Evolutionary conservation across 2,329 filamentous ascomycete genomes (phyloP).

Genomic region (Clarireedia monteithiana): DNA sequence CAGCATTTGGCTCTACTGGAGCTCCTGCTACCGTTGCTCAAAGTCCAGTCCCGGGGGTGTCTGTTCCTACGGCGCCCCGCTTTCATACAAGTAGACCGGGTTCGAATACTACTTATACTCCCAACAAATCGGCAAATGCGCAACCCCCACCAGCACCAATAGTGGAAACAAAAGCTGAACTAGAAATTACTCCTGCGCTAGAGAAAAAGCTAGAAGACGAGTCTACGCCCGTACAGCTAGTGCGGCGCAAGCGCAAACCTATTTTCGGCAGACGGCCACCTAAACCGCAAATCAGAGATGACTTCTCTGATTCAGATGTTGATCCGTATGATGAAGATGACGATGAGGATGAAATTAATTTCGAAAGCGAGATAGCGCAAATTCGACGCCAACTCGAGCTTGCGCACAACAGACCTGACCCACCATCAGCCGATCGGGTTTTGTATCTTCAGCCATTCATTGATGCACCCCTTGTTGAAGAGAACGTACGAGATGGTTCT

Average conservation of each 20-base stretch:
- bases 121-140: not conserved
- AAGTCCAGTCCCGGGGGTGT: constrained; percentile 20
- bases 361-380: constrained; percentile 26
- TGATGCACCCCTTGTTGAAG: constrained; percentile 5
- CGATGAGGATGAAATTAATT: constrained; percentile 22
- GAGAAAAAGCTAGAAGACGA: not conserved
- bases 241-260: constrained; percentile 12
- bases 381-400: constrained; percentile 18
- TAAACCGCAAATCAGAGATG: constrained; percentile 11
- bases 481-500: not conserved
- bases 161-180: not conserved
- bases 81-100: constrained; percentile 5
- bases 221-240: not conserved
- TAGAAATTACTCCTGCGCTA: not conserved
- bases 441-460: constrained; percentile 17
- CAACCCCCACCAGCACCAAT: not conserved
- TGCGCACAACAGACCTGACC: constrained; percentile 16
- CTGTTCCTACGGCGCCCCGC: constrained; percentile 24
- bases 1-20: constrained; percentile 41
- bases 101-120: not conserved
- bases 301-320: constrained; percentile 21
- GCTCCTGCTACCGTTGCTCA: not conserved
- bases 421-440: constrained; percentile 10
- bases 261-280: constrained; percentile 16
- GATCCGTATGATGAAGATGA: constrained; percentile 28